Base-by-base conservation (phyloP, 257 asterid genomes). In the Nicotiana tomentosiformis region DNA sequence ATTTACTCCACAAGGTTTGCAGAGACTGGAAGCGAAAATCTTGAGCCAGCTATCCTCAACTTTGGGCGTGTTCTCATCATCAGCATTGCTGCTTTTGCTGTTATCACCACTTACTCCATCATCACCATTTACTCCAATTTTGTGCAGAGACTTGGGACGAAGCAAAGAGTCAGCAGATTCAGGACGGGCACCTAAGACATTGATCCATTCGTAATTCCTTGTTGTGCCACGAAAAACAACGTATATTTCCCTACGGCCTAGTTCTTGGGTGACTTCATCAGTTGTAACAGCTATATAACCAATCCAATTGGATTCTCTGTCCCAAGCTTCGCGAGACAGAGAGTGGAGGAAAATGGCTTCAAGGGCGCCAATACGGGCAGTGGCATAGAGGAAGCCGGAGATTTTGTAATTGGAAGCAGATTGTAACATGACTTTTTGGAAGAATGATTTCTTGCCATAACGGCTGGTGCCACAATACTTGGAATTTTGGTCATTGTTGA, bases 251-350 rank as follows among this genome's bases (percentile, higher is more conserved):
- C 97, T 93, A 49, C 97, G 92, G 83, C 98, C 99, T 7, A 90
- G 65, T 16, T 85, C 66, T 49, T 18, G 77, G 76, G 91, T 88
- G 16, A 30, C 90, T 16, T 83, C 89, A 67, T 95, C 97, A 14
- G 90, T 65, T 49, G 97, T 90, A 65, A 85, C 61, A 4, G 97
- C 95, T 26, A 95, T 82, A 86, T 92, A 92, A 55, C 99, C 99
- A 35, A 95, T 92, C 97, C 95, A 95, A 12, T 95, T 95, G 58
- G 99, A 92, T 55, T 95, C 98, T 9, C 94, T 82, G 89, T 95
- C 99, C 99, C 98, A 93, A 0, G 93, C 55, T 1, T 95, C 94
- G 1, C 93, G 92, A 0, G 98, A 91, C 20, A 82, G 85, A 17
- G 96, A 91, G 84, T 87, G 95, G 4, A 95, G 84, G 81, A 95